Evolutionary conservation across 2,329 filamentous ascomycete genomes (phyloP).

Genomic region (Xylaria sp.): DNA sequence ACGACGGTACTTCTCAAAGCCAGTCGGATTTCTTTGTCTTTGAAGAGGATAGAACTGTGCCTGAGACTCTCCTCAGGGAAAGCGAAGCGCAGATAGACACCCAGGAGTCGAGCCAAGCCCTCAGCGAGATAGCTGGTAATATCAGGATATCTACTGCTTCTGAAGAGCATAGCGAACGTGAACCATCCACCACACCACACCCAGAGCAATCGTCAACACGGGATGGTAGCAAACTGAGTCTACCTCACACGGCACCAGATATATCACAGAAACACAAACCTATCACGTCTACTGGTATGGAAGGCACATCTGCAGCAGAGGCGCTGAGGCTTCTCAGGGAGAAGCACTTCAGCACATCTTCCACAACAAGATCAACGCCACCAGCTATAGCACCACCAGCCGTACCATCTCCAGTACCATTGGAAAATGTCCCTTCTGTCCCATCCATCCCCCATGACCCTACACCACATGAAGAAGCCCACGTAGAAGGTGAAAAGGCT

Average conservation of each 20-base stretch:
- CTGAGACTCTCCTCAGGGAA: constrained; percentile 31
- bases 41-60: constrained; percentile 40
- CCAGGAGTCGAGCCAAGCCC: constrained; percentile 44
- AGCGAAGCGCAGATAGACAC: constrained; percentile 26
- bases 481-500: constrained; percentile 4
- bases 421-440: constrained; percentile 1
- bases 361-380: constrained; percentile 15
- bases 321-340: constrained; percentile 43
- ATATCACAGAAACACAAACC: constrained; percentile 13
- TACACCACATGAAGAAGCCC: constrained; percentile 24
- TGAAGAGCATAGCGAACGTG: constrained; percentile 20
- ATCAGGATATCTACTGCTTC: constrained; percentile 42
- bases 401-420: constrained; percentile 16
- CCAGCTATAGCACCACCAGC: constrained; percentile 18
- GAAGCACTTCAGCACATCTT: constrained; percentile 35
- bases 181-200: not conserved
- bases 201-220: constrained; percentile 2
- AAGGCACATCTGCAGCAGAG: constrained; percentile 41
- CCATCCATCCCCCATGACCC: constrained; percentile 8
- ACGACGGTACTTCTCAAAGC: constrained; percentile 39
- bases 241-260: constrained; percentile 4
- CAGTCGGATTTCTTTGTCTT: constrained; percentile 42
- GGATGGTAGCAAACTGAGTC: not conserved
- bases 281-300: constrained; percentile 39
- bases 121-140: constrained; percentile 46